A percentile compares a stretch with the other conserved stretches of the same genome.
phyloP scores from a whole-genome alignment of 805 yeast species.

The Kluyveromyces lactis region DNA sequence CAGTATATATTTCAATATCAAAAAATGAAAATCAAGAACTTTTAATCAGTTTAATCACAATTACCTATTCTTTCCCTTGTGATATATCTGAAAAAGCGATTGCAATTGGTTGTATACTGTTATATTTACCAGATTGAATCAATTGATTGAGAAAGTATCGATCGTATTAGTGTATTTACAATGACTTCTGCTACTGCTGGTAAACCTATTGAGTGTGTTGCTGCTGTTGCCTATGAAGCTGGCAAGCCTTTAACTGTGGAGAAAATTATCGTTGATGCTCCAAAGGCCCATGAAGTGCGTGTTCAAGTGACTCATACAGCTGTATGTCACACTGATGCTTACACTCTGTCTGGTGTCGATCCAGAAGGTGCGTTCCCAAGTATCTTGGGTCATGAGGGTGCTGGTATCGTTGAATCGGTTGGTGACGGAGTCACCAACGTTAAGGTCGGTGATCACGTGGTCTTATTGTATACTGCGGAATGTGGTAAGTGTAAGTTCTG shows the following conservation, averaged over 20 bases:
- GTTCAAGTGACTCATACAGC: conserved; percentile 83
- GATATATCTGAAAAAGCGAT: no score
- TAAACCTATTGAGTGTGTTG: conserved; percentile 70
- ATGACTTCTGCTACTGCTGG: conserved; percentile 18
- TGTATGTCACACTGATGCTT: conserved; percentile 98
- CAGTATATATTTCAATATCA: no score
- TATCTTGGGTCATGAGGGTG: conserved; percentile 95
- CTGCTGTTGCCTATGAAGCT: conserved; percentile 98
- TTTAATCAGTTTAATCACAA: no score
- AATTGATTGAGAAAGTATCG: no score
- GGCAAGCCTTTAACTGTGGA: conserved; percentile 76
- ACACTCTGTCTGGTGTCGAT: conserved; percentile 87
- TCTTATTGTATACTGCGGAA: conserved; percentile 94
- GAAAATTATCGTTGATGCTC: conserved; percentile 84
- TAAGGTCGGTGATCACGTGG: conserved; percentile 87
- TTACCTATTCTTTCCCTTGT: no score
- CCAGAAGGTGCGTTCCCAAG: conserved; percentile 96
- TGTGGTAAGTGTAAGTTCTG: conserved; percentile 95
- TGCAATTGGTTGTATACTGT: no score
- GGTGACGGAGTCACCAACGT: conserved; percentile 92
- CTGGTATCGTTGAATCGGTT: conserved; percentile 89
- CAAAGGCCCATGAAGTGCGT: conserved; percentile 96
- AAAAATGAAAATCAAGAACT: no score
- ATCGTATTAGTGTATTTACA: no score
- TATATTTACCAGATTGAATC: no score